Evolutionary conservation across 768 basidiomycete species (phyloP), one percentile per base, ranked within the genome.

Genomic region (Pulveroboletus sp.): DNA sequence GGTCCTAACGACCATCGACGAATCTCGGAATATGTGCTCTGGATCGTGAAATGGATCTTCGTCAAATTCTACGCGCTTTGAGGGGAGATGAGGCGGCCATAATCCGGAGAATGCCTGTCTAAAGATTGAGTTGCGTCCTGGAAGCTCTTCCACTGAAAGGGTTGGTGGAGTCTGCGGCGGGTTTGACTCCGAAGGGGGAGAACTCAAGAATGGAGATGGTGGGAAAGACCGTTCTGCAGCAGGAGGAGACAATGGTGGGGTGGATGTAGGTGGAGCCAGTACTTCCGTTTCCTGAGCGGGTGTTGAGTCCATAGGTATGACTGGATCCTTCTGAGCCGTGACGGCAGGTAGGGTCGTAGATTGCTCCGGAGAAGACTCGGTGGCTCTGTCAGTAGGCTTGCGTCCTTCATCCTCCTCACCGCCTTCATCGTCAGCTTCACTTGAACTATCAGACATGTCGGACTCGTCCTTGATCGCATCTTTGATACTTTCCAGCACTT

Each of bases 1-100:
- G 17, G 93, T 93, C 17, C 95, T 80, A 17, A 99, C 87, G 44
- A 97, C 84, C 81, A 98, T 94, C 2, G 87, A 84, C 14, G 91
- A 93, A 62, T 95, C 94, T 33, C 90, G 79, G 71, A 96, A 97
- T 42, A 98, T 86, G 62, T 98, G 93, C 60, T 97, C 94, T 1
- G 84, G 84, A 63, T 91, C 86, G 53, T 78, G 76, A 66, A 84
- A 77, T 5, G 80, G 79, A 59, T 89, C 85, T 10, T 86, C 84
- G 5, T 85, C 82, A 55, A 80, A 71, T 31, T 74, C 81, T 63
- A 77, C 71, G 9, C 89, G 79, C 52, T 68, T 72, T 15, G 69
- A 65, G 51, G 82, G 71, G 56, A 76, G 49, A 64, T 79, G 67
- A 58, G 83, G 72, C 3, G 82, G 81, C 88, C 89, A 95, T 13